phyloP scores from a whole-genome alignment of 2,329 filamentous ascomycete species.

The Thelonectria olida region DNA sequence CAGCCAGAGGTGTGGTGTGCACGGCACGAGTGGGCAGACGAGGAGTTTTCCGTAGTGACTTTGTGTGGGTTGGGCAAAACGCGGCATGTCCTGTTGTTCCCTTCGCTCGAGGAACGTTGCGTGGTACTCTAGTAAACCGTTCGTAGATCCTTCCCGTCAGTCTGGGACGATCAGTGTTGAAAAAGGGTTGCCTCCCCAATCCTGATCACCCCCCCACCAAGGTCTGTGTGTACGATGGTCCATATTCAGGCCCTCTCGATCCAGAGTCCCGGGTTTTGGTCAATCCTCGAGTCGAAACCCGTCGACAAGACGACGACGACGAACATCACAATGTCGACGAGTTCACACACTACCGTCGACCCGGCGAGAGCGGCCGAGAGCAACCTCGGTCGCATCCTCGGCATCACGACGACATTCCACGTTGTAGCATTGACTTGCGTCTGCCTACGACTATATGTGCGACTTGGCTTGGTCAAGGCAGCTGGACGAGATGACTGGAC shows the following conservation, averaged over 20 bases:
- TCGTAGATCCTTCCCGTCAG: background rate
- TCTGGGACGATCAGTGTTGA: background rate
- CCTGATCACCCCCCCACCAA: background rate
- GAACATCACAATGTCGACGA: conserved; percentile 1
- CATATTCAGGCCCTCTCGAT: background rate
- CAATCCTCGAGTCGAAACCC: background rate
- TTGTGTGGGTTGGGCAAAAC: background rate
- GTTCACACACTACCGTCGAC: background rate
- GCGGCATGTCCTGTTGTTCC: background rate
- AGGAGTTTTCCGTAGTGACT: background rate
- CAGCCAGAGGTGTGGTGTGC: background rate
- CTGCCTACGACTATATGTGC: conserved; percentile 21
- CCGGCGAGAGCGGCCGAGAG: conserved; percentile 22
- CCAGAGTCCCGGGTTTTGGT: background rate
- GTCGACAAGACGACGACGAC: background rate
- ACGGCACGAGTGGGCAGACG: background rate
- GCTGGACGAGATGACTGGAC: conserved; percentile 28
- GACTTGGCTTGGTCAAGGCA: conserved; percentile 17
- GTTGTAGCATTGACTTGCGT: conserved; percentile 16
- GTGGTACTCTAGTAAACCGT: background rate
- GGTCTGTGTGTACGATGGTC: background rate
- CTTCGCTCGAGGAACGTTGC: background rate
- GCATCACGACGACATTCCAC: conserved; percentile 17
- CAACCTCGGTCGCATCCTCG: conserved; percentile 22
- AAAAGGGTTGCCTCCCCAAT: background rate